phyloP scores from a whole-genome alignment of 192 early-diverging fungal species.

The Spizellomyces punctatus region DNA sequence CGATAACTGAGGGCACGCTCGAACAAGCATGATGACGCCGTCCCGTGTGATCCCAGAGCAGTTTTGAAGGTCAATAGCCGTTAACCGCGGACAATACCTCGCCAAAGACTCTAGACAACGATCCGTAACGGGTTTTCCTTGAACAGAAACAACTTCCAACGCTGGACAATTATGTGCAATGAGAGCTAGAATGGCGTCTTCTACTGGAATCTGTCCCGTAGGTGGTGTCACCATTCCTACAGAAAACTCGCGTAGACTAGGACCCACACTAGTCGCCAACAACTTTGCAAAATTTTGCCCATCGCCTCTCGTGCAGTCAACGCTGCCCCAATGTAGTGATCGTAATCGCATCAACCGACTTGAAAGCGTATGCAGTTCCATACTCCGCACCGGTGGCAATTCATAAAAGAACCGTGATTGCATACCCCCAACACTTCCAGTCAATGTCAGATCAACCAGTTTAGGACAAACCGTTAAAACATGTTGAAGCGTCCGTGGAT shows the following conservation, averaged over 20 bases:
- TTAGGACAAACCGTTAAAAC: slow-evolving; percentile 2
- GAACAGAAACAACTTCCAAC: not conserved
- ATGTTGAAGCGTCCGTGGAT: slow-evolving; percentile 19
- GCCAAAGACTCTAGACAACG: slow-evolving; percentile 7
- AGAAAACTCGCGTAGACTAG: not conserved
- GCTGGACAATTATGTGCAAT: slow-evolving; percentile 11
- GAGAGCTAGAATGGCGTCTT: slow-evolving; percentile 8
- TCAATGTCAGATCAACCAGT: not conserved
- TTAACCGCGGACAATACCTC: not conserved
- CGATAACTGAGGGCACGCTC: not conserved
- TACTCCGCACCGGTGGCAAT: slow-evolving; percentile 13
- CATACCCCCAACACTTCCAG: slow-evolving; percentile 4
- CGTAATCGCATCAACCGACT: not conserved
- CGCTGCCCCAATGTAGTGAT: slow-evolving; percentile 3
- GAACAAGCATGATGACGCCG: slow-evolving; percentile 11
- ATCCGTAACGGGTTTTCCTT: slow-evolving; percentile 13
- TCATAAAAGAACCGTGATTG: slow-evolving; percentile 19
- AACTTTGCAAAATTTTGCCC: slow-evolving; percentile 7
- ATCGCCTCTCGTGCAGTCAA: slow-evolving; percentile 17
- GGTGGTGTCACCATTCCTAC: slow-evolving; percentile 1
- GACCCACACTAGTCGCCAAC: not conserved
- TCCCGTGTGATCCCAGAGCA: slow-evolving; percentile 13
- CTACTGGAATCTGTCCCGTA: not conserved
- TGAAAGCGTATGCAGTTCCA: slow-evolving; percentile 4
- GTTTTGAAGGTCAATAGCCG: slow-evolving; percentile 12